These are phyloP conservation scores for Amylostereum areolatum DNA, from an alignment of 1,284 basidiomycete genomes.

Conservation along the genomic window DNA sequence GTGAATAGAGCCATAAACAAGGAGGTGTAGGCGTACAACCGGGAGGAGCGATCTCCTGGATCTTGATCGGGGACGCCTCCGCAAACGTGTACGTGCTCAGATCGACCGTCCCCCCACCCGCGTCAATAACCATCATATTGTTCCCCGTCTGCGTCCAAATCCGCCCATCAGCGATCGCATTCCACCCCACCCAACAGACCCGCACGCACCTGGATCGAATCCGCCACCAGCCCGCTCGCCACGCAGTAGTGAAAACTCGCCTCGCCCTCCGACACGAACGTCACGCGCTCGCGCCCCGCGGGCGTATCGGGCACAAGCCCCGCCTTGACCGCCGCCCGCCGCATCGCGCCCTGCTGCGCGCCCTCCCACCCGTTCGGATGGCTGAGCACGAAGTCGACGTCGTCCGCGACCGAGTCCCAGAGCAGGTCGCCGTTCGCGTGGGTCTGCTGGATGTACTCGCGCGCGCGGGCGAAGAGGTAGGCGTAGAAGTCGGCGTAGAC, in stretches of 20 bases:
- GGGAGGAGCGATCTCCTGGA: constrained; percentile 8
- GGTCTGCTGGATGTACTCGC: background rate
- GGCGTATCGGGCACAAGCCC: constrained; percentile 19
- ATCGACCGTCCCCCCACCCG: constrained; percentile 13
- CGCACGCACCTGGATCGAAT: constrained; percentile 20
- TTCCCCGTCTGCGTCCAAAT: constrained; percentile 1
- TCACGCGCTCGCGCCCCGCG: constrained; percentile 24
- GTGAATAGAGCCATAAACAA: too few species aligned
- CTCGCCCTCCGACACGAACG: constrained; percentile 40
- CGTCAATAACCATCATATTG: constrained; percentile 11
- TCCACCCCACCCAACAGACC: background rate
- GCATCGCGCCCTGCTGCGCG: constrained; percentile 27
- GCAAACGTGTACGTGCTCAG: constrained; percentile 9
- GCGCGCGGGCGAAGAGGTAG: constrained; percentile 5
- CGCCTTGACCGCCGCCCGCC: constrained; percentile 23
- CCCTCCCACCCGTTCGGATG: constrained; percentile 36
- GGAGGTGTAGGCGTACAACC: constrained; percentile 8
- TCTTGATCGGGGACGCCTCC: constrained; percentile 3
- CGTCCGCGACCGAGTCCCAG: constrained; percentile 3
- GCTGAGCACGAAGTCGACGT: constrained; percentile 25
- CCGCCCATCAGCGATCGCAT: background rate
- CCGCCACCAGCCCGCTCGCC: constrained; percentile 24
- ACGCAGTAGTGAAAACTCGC: constrained; percentile 39
- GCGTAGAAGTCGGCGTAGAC: constrained; percentile 9
- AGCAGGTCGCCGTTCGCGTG: constrained; percentile 1